Evolutionary conservation across 2,329 filamentous ascomycete genomes (phyloP).

Genomic region (Paracoccidioides brasiliensis): DNA sequence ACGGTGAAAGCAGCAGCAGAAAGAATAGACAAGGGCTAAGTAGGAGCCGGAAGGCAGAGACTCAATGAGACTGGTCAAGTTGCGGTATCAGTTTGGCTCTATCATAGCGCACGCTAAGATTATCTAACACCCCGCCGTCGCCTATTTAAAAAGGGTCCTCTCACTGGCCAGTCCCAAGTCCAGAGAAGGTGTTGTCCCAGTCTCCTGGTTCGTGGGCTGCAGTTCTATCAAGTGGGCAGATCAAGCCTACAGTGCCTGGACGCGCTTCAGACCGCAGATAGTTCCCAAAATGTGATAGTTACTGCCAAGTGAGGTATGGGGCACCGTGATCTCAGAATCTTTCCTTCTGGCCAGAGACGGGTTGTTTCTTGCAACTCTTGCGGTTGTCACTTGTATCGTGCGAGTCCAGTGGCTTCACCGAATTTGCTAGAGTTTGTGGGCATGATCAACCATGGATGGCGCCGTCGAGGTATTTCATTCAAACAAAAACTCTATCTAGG

Average conservation of each 20-base stretch:
- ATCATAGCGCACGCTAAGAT: background rate
- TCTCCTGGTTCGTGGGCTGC: slow-evolving; percentile 2
- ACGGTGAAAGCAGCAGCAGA: too few species aligned
- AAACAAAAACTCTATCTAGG: background rate
- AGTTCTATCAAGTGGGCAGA: background rate
- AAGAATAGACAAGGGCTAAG: too few species aligned
- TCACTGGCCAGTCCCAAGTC: background rate
- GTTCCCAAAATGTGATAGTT: too few species aligned
- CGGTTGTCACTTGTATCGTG: background rate
- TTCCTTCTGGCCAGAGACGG: background rate
- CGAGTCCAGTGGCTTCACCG: background rate
- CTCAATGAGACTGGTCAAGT: background rate
- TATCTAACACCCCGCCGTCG: background rate
- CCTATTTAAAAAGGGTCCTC: background rate
- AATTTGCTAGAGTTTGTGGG: background rate
- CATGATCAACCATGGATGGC: slow-evolving; percentile 1
- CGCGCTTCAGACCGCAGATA: too few species aligned
- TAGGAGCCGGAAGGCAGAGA: too few species aligned
- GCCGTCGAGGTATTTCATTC: background rate
- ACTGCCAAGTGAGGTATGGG: background rate
- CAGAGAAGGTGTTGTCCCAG: slow-evolving; percentile 10
- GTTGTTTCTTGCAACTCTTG: too few species aligned
- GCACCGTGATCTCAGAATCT: background rate
- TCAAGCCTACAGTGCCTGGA: background rate
- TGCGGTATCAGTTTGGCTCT: background rate